Evolutionary conservation across 768 basidiomycete species (phyloP), one percentile per base, ranked within the genome.

Genomic region (Suillus brevipes): DNA sequence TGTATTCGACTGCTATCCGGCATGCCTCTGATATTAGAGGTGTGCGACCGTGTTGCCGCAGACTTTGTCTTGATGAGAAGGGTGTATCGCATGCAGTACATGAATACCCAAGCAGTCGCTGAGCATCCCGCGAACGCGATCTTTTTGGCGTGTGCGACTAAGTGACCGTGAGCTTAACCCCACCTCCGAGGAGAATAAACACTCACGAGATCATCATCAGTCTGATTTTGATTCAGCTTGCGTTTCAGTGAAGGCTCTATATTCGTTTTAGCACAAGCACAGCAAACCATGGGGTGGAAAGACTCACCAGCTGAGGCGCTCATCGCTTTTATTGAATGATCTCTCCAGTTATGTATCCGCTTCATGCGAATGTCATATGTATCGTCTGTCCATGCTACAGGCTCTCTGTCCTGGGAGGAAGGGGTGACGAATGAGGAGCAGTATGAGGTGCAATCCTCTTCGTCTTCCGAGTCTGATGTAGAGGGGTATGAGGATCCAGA

Each of bases 81-180:
- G 80, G 83, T 28, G 85, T 79, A 71, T 92, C 90, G 72, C 90
- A 92, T 10, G 90, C 91, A 34, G 91, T 85, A 80, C 90, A 92
- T 2, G 89, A 83, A 72, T 87, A 85, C 59, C 82, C 81, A 43
- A 80, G 78, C 55, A 87, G 78, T 50, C 71, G 74, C 75, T 57
- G 78, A 74, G 63, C 78, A 68, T 74, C 76, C 67, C 69, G 77
- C 25, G 77, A 82, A 59, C 85, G 84, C 37, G 87, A 86, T 62
- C 86, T 83, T 78, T 87, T 89, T 50, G 86, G 84, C 10, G 80
- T 75, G 63, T 83, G 85, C 10, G 86, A 86, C 85, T 86, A 70
- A 1, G n/a, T 10, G 28, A 60, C 53, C 36, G 68, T 71, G 69
- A 77, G 71, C 28, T 31, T 10, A 31, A 3, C 43, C 53, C 56